phyloP scores from a whole-genome alignment of 2,329 filamentous ascomycete genomes.

The Monosporascus sp. region DNA sequence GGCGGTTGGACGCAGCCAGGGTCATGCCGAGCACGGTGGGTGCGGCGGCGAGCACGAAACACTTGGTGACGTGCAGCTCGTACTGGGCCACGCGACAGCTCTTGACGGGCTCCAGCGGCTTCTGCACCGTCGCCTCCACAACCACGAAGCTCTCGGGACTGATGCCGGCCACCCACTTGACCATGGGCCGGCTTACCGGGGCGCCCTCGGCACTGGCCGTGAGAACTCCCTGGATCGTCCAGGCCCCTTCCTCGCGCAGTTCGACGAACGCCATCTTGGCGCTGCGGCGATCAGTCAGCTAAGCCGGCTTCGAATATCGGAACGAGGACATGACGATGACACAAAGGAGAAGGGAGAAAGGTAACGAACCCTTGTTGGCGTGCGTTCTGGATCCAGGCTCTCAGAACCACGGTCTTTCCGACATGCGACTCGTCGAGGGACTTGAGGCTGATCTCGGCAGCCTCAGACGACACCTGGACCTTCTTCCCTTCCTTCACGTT shows the following conservation, averaged over 20 bases:
- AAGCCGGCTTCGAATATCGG: neutral
- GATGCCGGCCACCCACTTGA: conserved; percentile 78
- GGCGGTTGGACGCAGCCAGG: conserved; percentile 48
- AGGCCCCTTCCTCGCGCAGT: conserved; percentile 67
- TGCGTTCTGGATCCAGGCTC: conserved; percentile 81
- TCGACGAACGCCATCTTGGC: conserved; percentile 91
- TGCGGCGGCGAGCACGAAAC: conserved; percentile 67
- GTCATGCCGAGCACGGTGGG: conserved; percentile 53
- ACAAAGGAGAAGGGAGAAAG: no score
- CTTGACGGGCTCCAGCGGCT: conserved; percentile 81
- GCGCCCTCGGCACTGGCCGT: conserved; percentile 59
- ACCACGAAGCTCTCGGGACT: conserved; percentile 76
- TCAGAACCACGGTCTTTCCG: conserved; percentile 67
- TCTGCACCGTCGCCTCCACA: conserved; percentile 75
- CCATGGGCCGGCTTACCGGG: conserved; percentile 76
- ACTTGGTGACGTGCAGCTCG: conserved; percentile 84
- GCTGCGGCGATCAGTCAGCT: neutral
- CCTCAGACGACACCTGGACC: conserved; percentile 34
- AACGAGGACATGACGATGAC: neutral
- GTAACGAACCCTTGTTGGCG: conserved; percentile 61
- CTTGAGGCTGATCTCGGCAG: conserved; percentile 34
- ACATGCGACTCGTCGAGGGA: conserved; percentile 59
- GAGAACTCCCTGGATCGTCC: conserved; percentile 78
- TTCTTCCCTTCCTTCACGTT: conserved; percentile 53
- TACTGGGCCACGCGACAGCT: conserved; percentile 73